Conservation (phyloP, 768 basidiomycete genomes). For the Naganishia vaughanmartiniae region DNA sequence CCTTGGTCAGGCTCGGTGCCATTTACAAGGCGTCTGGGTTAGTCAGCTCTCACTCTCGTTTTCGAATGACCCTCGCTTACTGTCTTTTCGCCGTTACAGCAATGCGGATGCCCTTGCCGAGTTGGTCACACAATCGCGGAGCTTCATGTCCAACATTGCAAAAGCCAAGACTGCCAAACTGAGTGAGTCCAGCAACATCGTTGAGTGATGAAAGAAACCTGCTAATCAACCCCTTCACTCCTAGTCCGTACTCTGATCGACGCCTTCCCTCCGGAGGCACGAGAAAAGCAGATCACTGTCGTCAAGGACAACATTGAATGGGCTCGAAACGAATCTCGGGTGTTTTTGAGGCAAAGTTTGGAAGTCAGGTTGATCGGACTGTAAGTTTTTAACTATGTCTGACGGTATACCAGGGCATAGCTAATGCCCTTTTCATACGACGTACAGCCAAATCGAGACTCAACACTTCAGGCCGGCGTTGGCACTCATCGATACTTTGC, state of each 20-base stretch:
- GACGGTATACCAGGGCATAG: background rate
- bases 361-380: constrained; percentile 82
- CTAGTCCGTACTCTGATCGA: constrained; percentile 89
- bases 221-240: background rate
- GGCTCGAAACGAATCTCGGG: constrained; percentile 86
- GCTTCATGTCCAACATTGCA: constrained; percentile 88
- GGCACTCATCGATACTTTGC: constrained; percentile 74
- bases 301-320: constrained; percentile 85
- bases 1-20: constrained; percentile 79
- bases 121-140: constrained; percentile 75
- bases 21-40: constrained; percentile 82
- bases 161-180: constrained; percentile 97
- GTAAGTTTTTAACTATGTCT: constrained; percentile 38
- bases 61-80: background rate
- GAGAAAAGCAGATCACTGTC: constrained; percentile 75
- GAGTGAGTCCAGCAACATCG: constrained; percentile 58
- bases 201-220: background rate
- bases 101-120: constrained; percentile 81
- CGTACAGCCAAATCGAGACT: constrained; percentile 61
- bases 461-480: constrained; percentile 75
- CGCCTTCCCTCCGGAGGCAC: constrained; percentile 76
- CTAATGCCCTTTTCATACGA: background rate
- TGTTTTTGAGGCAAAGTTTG: constrained; percentile 90
- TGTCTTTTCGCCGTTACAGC: constrained; percentile 54
- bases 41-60: constrained; percentile 39